Base-by-base conservation (phyloP, 345 rosid genomes). In the Populus deltoides region DNA sequence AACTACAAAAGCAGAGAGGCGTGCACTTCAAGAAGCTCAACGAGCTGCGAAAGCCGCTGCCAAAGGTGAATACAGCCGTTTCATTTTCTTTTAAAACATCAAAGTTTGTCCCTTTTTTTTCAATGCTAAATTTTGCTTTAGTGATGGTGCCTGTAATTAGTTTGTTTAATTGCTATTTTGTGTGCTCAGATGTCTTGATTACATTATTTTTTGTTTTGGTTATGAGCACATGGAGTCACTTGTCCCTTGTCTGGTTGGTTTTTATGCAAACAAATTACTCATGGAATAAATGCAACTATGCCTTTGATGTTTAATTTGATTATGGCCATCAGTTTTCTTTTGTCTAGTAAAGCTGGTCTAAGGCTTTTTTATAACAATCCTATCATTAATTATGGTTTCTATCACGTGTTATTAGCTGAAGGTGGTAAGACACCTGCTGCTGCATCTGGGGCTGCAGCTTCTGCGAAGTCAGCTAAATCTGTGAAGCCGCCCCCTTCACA, bases 11-110 rank as follows among this genome's bases (percentile, higher is more conserved):
- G 97, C 98, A 69, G 98, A 95, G 83, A 90, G 98, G 81, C 90
- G 98, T 75, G 94, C 99, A 27, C 72, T 92, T 83, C 99, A 93
- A 82, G 98, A 95, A 86, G 92, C 97, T 75, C 99, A 95, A 79
- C 84, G 98, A 61, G 96, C 98, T 80, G 97, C 94, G 69, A 94
- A 92, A 84, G 97, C 93, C 22, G 91, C 92, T 76, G 88, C 97
- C n/a, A 93, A 90, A 92, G 98, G 99, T 93, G 61, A 38, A 31
- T 78, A 59, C 59, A 62, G 41, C 57, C 57, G 22, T 43, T 69
- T 77, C 57, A 22, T 77, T 25, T 18, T 18, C 25, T 68, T 49
- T 11, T 62, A 7, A 57, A 38, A 36, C 17, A 24, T 24, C 39
- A 39, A 27, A 41, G 13, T 41, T 12, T 7, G 27, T 29, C 13